These are phyloP conservation scores for Boletellus emodensis DNA, from an alignment of 768 basidiomycete genomes.

Conservation along the genomic window DNA sequence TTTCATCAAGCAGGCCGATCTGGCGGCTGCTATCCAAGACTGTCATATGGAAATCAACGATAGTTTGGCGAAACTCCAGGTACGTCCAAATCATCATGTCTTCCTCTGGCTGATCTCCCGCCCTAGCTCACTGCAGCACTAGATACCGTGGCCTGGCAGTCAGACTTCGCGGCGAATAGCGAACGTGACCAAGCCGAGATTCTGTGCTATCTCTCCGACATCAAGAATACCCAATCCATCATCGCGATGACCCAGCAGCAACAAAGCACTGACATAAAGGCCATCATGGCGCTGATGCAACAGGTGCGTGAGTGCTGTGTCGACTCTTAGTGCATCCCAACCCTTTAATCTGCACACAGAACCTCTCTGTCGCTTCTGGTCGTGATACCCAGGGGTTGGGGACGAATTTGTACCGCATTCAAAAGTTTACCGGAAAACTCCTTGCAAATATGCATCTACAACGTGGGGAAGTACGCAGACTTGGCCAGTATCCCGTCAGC, in stretches of 20 bases:
- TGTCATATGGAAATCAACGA: slow-evolving; percentile 45
- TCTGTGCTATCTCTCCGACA: slow-evolving; percentile 40
- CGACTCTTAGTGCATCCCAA: background rate
- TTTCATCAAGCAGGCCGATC: slow-evolving; percentile 44
- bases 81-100: slow-evolving; percentile 14
- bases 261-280: slow-evolving; percentile 33
- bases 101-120: slow-evolving; percentile 5
- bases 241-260: slow-evolving; percentile 32
- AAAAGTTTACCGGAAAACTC: slow-evolving; percentile 42
- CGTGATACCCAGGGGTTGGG: slow-evolving; percentile 41
- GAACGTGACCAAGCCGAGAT: slow-evolving; percentile 44
- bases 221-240: slow-evolving; percentile 39
- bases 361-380: slow-evolving; percentile 16
- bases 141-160: slow-evolving; percentile 48
- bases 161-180: slow-evolving; percentile 36
- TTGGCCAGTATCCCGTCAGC: slow-evolving; percentile 47
- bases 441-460: slow-evolving; percentile 49
- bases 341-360: slow-evolving; percentile 20
- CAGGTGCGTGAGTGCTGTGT: slow-evolving; percentile 28
- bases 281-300: slow-evolving; percentile 51
- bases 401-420: slow-evolving; percentile 48
- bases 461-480: slow-evolving; percentile 49
- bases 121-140: slow-evolving; percentile 42
- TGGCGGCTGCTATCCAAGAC: slow-evolving; percentile 40
- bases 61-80: slow-evolving; percentile 47